Percentiles rank a stretch among this genome's conserved stretches.
Conservation (phyloP, 2,329 filamentous ascomycete species). For the Didymella arachidicola region DNA sequence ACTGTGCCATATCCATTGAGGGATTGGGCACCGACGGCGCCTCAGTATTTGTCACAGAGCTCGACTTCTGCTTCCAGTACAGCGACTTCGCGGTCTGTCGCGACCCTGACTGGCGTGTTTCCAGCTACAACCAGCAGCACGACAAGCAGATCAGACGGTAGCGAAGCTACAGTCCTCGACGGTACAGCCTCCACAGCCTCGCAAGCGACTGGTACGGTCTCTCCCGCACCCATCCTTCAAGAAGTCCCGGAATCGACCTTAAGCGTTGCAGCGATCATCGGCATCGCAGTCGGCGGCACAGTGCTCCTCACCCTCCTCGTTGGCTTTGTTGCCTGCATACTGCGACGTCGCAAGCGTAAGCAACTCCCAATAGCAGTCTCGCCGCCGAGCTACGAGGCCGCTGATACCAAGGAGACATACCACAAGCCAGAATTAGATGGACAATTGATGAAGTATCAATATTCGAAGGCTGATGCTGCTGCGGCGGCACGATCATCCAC, state of each 20-base stretch:
- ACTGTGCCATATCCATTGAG: conserved; percentile 4
- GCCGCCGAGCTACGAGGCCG: not conserved
- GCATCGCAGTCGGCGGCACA: not conserved
- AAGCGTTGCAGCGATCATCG: not conserved
- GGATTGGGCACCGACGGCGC: not conserved
- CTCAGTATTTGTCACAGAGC: not conserved
- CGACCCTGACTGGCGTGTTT: not conserved
- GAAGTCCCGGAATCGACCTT: not conserved
- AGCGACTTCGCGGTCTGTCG: not conserved
- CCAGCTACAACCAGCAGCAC: not conserved
- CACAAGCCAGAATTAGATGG: conserved; percentile 6
- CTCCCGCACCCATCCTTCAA: not conserved
- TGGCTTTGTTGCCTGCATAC: not conserved
- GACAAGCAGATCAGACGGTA: not conserved
- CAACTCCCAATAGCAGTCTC: not conserved
- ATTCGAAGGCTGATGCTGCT: not conserved
- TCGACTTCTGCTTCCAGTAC: not conserved
- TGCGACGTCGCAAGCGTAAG: not conserved
- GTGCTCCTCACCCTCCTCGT: conserved; percentile 2
- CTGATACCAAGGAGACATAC: not conserved
- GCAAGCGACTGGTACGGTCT: not conserved
- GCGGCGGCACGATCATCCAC: not conserved
- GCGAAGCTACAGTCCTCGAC: not conserved
- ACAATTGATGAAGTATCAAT: not conserved
- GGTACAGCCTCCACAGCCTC: not conserved